These are phyloP conservation scores for Suillus bovinus DNA, from an alignment of 768 basidiomycete species.

Conservation along the genomic window DNA sequence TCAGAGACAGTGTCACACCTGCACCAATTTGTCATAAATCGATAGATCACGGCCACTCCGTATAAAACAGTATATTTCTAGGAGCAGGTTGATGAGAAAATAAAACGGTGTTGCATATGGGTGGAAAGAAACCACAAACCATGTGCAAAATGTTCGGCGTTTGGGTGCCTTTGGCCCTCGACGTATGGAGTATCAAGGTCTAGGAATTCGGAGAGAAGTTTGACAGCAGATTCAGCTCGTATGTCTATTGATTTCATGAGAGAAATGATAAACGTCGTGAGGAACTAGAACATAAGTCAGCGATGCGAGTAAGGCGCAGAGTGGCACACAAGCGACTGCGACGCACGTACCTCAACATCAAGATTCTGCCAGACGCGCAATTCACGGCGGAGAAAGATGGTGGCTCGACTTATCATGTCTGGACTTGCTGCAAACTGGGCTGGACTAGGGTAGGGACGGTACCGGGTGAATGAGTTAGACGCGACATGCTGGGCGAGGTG, in stretches of 20 bases:
- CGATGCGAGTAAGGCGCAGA: slow-evolving; percentile 12
- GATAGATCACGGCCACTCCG: slow-evolving; percentile 84
- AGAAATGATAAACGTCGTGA: slow-evolving; percentile 85
- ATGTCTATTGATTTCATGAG: slow-evolving; percentile 94
- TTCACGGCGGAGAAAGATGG: slow-evolving; percentile 80
- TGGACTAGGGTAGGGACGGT: slow-evolving; percentile 88
- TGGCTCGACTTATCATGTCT: slow-evolving; percentile 74
- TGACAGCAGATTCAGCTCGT: slow-evolving; percentile 85
- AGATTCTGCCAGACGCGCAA: slow-evolving; percentile 83
- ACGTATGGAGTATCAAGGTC: slow-evolving; percentile 68
- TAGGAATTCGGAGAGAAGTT: slow-evolving; percentile 83
- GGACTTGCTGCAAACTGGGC: slow-evolving; percentile 78
- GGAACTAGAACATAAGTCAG: slow-evolving; percentile 56
- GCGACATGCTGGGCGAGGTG: slow-evolving; percentile 72
- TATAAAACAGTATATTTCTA: slow-evolving; percentile 88
- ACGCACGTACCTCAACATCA: slow-evolving; percentile 77
- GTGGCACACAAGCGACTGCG: slow-evolving; percentile 5
- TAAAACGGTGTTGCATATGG: background rate
- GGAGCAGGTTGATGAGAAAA: slow-evolving; percentile 1
- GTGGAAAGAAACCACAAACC: slow-evolving; percentile 48
- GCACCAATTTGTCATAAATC: slow-evolving; percentile 77
- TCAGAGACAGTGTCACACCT: slow-evolving; percentile 46
- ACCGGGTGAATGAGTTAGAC: slow-evolving; percentile 82
- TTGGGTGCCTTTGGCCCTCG: slow-evolving; percentile 57
- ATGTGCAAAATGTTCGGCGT: slow-evolving; percentile 94